phyloP scores from a whole-genome alignment of 139 green algal species.

The Marvania coccoides region DNA sequence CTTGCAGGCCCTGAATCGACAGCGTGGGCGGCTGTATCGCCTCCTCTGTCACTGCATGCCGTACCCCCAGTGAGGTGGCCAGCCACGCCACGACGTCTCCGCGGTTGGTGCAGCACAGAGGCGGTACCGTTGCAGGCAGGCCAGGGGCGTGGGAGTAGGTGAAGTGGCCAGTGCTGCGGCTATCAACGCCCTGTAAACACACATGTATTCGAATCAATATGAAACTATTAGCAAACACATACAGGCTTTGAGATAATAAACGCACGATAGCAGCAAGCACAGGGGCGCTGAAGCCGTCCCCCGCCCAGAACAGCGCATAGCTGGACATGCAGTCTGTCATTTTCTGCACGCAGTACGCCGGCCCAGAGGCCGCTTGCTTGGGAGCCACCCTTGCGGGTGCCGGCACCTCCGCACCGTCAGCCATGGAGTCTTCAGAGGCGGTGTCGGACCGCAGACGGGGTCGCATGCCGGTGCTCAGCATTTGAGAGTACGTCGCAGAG shows the following conservation, averaged over 20 bases:
- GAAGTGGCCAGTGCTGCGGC: not conserved
- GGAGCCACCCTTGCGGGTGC: not conserved
- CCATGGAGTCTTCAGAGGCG: not conserved
- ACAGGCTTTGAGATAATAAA: not conserved
- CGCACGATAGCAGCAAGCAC: not conserved
- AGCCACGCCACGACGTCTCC: not conserved
- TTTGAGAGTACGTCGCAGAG: too few relatives aligned
- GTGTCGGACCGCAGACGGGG: not conserved
- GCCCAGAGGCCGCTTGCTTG: not conserved
- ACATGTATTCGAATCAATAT: not conserved
- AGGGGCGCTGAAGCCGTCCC: not conserved
- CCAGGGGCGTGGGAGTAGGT: not conserved
- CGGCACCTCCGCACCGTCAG: not conserved
- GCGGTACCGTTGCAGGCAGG: not conserved
- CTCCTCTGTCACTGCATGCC: not conserved
- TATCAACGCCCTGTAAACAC: not conserved
- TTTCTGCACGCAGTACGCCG: not conserved
- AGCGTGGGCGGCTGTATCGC: not conserved
- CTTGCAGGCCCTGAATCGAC: not conserved
- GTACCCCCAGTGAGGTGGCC: not conserved
- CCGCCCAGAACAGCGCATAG: not conserved
- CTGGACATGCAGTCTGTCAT: not conserved
- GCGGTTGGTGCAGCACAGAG: not conserved
- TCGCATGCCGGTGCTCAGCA: too few relatives aligned
- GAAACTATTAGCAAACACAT: not conserved